Base-by-base conservation (phyloP, 805 yeast species). In the Candida michaelii region DNA sequence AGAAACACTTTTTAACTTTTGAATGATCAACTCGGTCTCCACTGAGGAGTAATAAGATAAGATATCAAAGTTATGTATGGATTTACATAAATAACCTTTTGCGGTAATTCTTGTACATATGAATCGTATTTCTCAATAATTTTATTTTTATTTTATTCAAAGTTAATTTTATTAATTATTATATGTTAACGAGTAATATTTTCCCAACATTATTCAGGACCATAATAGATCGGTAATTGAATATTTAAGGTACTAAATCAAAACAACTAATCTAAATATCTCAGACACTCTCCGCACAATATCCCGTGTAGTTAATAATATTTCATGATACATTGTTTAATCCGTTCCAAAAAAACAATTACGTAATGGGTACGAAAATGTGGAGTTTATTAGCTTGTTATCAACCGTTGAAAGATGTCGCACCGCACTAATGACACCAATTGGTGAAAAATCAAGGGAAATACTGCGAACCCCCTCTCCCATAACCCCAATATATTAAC, bases 371-470 rank as follows among this genome's bases (percentile, higher is more conserved):
- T 12, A 14, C 25, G 5, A 18, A 31, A 31, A 31, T 31, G 35
- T 31, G 35, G 35, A 31, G 35, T 31, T 18, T 30, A 9, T 16
- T 16, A 16, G 16, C 33, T 31, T 25, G 10, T 11, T 30, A 16
- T 30, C 33, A 18, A 31, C 35, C 35, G 35, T 31, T 31, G 35
- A 18, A 31, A 17, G 25, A 31, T 31, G 35, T 31, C 35, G 35
- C 33, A 30, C 15, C 12, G 5, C n/a, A 10, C 3, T 3, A 30
- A 4, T 5, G 7, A 15, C 4, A 30, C 9, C 7, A 16, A 15
- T 12, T 13, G 33, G 33, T 12, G n/a, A n/a, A n/a, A n/a, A n/a
- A n/a, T n/a, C n/a, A n/a, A n/a, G n/a, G n/a, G n/a, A n/a, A n/a
- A 30, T 12, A 17, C n/a, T 30, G 23, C 25, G 25, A 14, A 31